Evolutionary conservation across 345 rosid genomes (phyloP).

Genomic region (Mallotus nudiflorus): DNA sequence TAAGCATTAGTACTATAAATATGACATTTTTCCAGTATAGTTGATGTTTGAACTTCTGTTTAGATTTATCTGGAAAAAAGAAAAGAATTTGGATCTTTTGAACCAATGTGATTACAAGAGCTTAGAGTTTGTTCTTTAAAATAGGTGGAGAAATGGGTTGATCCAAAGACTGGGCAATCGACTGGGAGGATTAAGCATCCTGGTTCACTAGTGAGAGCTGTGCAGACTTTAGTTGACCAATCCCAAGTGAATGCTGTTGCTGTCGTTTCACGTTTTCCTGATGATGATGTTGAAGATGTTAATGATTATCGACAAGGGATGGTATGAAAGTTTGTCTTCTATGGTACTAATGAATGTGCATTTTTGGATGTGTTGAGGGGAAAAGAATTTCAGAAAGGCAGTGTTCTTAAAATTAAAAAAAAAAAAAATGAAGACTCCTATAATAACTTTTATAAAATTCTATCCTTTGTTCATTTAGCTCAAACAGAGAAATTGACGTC

Average conservation of each 20-base stretch:
- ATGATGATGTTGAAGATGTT: conserved; percentile 49
- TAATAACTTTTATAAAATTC: too few relatives aligned
- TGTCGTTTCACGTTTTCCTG: conserved; percentile 56
- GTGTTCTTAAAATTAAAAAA: too few relatives aligned
- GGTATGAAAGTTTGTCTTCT: conserved; percentile 30
- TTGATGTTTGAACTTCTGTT: neutral
- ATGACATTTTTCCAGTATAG: neutral
- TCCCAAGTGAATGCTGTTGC: conserved; percentile 57
- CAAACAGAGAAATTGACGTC: neutral
- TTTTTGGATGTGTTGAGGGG: neutral
- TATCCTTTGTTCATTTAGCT: neutral
- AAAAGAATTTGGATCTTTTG: neutral
- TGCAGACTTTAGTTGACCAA: conserved; percentile 35
- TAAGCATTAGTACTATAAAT: too few relatives aligned
- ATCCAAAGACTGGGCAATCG: conserved; percentile 56
- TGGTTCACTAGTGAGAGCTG: conserved; percentile 47
- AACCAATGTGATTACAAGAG: neutral
- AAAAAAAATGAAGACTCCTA: too few relatives aligned
- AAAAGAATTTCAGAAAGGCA: neutral
- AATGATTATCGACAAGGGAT: conserved; percentile 56
- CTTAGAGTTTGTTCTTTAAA: neutral
- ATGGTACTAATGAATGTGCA: neutral
- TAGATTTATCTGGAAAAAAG: neutral
- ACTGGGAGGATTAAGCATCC: conserved; percentile 63
- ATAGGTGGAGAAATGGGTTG: conserved; percentile 62